These are phyloP conservation scores for Trichoderma koningii DNA, from an alignment of 2,329 filamentous ascomycete genomes.

Conservation along the genomic window DNA sequence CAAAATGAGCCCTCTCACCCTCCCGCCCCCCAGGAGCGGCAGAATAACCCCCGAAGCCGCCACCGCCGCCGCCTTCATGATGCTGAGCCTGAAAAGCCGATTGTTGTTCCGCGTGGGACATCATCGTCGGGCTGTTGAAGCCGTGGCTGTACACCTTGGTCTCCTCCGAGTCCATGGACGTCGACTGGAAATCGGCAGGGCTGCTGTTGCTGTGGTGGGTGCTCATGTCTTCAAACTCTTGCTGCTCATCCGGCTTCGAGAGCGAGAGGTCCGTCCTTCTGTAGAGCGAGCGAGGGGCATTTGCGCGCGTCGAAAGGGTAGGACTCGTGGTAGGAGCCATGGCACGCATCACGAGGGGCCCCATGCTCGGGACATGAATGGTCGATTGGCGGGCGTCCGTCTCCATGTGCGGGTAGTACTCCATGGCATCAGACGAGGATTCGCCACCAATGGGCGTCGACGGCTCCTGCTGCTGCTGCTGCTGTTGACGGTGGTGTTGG, in stretches of 20 bases:
- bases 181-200: not conserved
- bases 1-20: not conserved
- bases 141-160: conserved; percentile 12
- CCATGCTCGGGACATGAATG: not conserved
- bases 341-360: not conserved
- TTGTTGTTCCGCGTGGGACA: conserved; percentile 11
- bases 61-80: not conserved
- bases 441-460: conserved; percentile 1
- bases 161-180: not conserved
- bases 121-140: not conserved
- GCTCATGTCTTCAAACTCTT: conserved; percentile 7
- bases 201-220: not conserved
- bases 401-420: conserved; percentile 9
- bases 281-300: not conserved
- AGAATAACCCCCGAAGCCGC: not conserved
- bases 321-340: not conserved
- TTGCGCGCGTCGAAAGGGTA: not conserved
- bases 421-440: conserved; percentile 15
- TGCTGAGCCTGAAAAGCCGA: conserved; percentile 19
- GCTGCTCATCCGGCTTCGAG: not conserved
- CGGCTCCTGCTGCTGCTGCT: not conserved
- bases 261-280: not conserved
- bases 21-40: not conserved
- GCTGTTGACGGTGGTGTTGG: not conserved
- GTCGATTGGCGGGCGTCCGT: not conserved